Percentiles rank a stretch among this genome's conserved stretches.
Evolutionary conservation across 2,329 filamentous ascomycete species (phyloP).

Genomic region (Anthostomella pinea): DNA sequence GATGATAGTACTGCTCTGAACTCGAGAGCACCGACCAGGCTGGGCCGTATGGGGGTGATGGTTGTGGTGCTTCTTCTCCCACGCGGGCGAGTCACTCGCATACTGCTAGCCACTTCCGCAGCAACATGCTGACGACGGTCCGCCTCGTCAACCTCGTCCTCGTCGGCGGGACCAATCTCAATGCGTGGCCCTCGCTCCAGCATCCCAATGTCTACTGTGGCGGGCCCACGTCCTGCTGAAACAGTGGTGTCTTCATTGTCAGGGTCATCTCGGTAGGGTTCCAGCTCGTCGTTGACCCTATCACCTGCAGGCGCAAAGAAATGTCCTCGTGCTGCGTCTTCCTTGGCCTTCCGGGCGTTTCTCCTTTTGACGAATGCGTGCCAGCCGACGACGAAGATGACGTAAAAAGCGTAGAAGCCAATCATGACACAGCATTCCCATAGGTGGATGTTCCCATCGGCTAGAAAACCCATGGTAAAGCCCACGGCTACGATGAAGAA

Average conservation of each 20-base stretch:
- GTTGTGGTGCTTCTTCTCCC: constrained; percentile 67
- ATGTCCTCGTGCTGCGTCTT: constrained; percentile 71
- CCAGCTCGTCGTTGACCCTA: constrained; percentile 52
- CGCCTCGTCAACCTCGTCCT: constrained; percentile 49
- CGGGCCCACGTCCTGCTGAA: constrained; percentile 28
- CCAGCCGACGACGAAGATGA: constrained; percentile 83
- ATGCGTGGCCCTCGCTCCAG: constrained; percentile 47
- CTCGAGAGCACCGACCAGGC: constrained; percentile 88
- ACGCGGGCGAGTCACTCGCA: constrained; percentile 75
- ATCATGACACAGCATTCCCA: constrained; percentile 95
- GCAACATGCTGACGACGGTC: constrained; percentile 60
- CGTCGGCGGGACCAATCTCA: constrained; percentile 41
- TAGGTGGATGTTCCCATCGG: constrained; percentile 76
- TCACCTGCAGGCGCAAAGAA: constrained; percentile 57
- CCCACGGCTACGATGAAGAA: constrained; percentile 87
- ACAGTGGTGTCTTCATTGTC: constrained; percentile 47
- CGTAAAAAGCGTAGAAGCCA: constrained; percentile 85
- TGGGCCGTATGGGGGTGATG: constrained; percentile 84
- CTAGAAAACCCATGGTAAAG: constrained; percentile 84
- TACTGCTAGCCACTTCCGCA: constrained; percentile 86
- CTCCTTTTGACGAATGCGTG: constrained; percentile 77
- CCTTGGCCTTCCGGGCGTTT: constrained; percentile 58
- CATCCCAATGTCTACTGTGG: constrained; percentile 38
- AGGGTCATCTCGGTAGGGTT: constrained; percentile 63
- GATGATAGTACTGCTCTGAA: constrained; percentile 90